A percentile compares a stretch with the other conserved stretches of the same genome.
These are phyloP conservation scores for Tricholoma matsutake DNA, from an alignment of 768 basidiomycete genomes.

Conservation along the genomic window DNA sequence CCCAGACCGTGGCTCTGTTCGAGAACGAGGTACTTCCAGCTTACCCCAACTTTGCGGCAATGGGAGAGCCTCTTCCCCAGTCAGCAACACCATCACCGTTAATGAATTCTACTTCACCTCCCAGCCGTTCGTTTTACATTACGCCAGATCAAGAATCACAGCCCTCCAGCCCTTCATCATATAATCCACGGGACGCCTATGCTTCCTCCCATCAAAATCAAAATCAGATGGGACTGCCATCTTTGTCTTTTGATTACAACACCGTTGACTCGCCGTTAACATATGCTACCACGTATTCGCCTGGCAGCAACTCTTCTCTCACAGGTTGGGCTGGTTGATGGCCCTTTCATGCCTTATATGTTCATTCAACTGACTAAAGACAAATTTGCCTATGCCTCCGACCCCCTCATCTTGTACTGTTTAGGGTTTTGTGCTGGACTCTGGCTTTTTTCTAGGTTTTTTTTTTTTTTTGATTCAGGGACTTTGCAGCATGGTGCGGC, in stretches of 20 bases:
- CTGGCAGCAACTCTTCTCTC: slow-evolving; percentile 37
- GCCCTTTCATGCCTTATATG: slow-evolving; percentile 7
- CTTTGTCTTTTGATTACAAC: slow-evolving; percentile 8
- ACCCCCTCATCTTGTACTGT: not conserved
- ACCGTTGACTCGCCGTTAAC: slow-evolving; percentile 10
- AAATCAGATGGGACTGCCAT: slow-evolving; percentile 7
- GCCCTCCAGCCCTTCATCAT: slow-evolving; percentile 16
- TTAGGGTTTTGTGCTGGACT: slow-evolving; percentile 4
- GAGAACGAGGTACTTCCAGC: slow-evolving; percentile 32
- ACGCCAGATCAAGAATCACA: slow-evolving; percentile 12
- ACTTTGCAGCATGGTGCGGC: not conserved
- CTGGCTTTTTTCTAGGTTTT: not conserved
- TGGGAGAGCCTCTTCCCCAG: slow-evolving; percentile 8
- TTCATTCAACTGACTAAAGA: not conserved
- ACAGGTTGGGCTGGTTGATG: slow-evolving; percentile 47
- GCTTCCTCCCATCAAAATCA: slow-evolving; percentile 9
- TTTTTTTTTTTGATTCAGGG: not conserved
- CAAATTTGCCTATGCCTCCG: not conserved
- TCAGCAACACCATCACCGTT: not conserved
- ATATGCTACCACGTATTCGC: slow-evolving; percentile 23
- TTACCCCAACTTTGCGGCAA: slow-evolving; percentile 29
- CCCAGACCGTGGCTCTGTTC: slow-evolving; percentile 31
- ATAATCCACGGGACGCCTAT: slow-evolving; percentile 16
- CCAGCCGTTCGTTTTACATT: slow-evolving; percentile 15
- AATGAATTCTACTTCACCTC: slow-evolving; percentile 10